phyloP scores from a whole-genome alignment of 2,329 filamentous ascomycete genomes.

The Neoascochyta sp. region DNA sequence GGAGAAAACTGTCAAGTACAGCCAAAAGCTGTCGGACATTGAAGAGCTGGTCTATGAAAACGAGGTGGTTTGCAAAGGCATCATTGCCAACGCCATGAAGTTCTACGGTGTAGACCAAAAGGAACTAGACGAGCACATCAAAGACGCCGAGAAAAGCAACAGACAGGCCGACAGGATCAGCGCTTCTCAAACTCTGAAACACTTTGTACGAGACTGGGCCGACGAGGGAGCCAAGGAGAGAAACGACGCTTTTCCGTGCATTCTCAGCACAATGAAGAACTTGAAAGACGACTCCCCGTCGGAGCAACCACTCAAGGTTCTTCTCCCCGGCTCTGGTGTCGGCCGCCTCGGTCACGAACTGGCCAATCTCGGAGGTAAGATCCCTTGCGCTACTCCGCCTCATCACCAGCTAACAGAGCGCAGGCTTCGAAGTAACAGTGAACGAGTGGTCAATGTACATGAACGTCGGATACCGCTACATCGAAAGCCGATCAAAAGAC shows the following conservation, averaged over 20 bases:
- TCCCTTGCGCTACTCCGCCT: too few species aligned
- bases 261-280: slow-evolving; percentile 24
- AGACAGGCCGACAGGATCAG: slow-evolving; percentile 45
- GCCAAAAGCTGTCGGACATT: slow-evolving; percentile 45
- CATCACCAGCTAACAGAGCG: too few species aligned
- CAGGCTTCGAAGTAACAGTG: slow-evolving; percentile 51
- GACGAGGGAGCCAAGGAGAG: slow-evolving; percentile 48
- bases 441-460: slow-evolving; percentile 60
- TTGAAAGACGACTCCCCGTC: background rate
- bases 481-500: slow-evolving; percentile 35
- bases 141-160: slow-evolving; percentile 37
- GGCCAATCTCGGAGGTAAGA: slow-evolving; percentile 40
- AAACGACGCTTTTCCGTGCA: slow-evolving; percentile 37
- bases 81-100: slow-evolving; percentile 44
- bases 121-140: slow-evolving; percentile 47
- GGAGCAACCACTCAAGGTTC: slow-evolving; percentile 34
- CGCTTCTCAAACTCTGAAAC: slow-evolving; percentile 54
- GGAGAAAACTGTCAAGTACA: slow-evolving; percentile 18
- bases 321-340: slow-evolving; percentile 54
- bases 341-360: slow-evolving; percentile 54
- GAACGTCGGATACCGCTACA: slow-evolving; percentile 53
- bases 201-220: slow-evolving; percentile 58
- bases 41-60: slow-evolving; percentile 47
- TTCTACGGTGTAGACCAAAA: slow-evolving; percentile 47
- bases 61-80: slow-evolving; percentile 45